Percentiles rank a stretch among this genome's conserved stretches.
Evolutionary conservation across 805 yeast species (phyloP).

Genomic region (Isabelozyma heimii): DNA sequence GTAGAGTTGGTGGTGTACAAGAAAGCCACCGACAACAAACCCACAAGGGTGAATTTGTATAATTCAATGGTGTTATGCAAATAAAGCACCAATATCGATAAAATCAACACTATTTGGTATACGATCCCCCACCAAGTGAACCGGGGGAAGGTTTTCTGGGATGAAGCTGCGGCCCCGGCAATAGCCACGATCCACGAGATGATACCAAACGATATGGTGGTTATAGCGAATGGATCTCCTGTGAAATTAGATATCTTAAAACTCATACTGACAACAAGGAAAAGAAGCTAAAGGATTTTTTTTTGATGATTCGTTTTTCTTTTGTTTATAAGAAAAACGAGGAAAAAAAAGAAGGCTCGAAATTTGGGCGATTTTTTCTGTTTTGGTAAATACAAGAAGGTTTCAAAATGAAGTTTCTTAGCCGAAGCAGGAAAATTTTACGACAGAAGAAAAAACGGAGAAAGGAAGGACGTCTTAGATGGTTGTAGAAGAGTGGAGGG

Average conservation of each 20-base stretch:
- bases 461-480: not conserved
- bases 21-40: slow-evolving; percentile 66
- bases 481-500: too few relatives aligned
- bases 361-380: not conserved
- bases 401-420: not conserved
- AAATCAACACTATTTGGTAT: slow-evolving; percentile 63
- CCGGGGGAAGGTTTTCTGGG: slow-evolving; percentile 54
- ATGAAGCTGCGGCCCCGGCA: slow-evolving; percentile 68
- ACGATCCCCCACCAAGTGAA: slow-evolving; percentile 97
- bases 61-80: slow-evolving; percentile 62
- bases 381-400: not conserved
- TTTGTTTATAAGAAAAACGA: too few relatives aligned
- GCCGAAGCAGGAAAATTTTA: not conserved
- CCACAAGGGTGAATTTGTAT: slow-evolving; percentile 60
- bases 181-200: slow-evolving; percentile 87
- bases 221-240: slow-evolving; percentile 85
- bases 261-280: slow-evolving; percentile 22
- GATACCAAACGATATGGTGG: slow-evolving; percentile 70
- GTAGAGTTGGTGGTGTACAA: slow-evolving; percentile 83
- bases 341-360: not conserved
- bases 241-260: slow-evolving; percentile 49
- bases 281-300: not conserved
- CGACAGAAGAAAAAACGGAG: not conserved
- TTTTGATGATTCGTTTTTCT: not conserved
- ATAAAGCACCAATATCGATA: slow-evolving; percentile 51